Evolutionary conservation across 768 basidiomycete species (phyloP).

Genomic region (Hypholoma fasciculare): DNA sequence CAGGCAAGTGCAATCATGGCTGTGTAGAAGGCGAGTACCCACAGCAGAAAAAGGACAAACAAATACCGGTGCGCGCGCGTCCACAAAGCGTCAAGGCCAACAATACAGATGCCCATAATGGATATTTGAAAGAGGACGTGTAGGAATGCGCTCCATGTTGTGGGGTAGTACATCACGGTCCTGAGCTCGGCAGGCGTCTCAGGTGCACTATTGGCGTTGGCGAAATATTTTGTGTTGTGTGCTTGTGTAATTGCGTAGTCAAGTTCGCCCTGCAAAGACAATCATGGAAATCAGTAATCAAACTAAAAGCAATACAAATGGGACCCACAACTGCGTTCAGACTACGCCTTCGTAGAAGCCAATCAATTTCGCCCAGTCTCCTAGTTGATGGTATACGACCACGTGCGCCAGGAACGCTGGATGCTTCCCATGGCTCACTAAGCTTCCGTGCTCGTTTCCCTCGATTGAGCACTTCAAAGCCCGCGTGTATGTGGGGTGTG

Average conservation of each 20-base stretch:
- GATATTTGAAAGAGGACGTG: slow-evolving; percentile 57
- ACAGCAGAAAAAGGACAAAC: slow-evolving; percentile 67
- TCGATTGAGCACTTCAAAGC: slow-evolving; percentile 56
- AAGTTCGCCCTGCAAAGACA: slow-evolving; percentile 61
- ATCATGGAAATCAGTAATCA: background rate
- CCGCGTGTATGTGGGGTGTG: slow-evolving; percentile 31
- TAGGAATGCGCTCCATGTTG: slow-evolving; percentile 30
- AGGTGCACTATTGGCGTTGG: slow-evolving; percentile 27
- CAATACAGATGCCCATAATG: slow-evolving; percentile 56
- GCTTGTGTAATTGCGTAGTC: slow-evolving; percentile 67
- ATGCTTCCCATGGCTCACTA: slow-evolving; percentile 31
- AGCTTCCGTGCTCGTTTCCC: slow-evolving; percentile 34
- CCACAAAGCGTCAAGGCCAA: slow-evolving; percentile 64
- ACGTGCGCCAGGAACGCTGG: slow-evolving; percentile 14
- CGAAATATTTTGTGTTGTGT: slow-evolving; percentile 47
- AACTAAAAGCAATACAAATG: slow-evolving; percentile 2
- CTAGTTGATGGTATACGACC: slow-evolving; percentile 40
- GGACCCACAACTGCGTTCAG: slow-evolving; percentile 65
- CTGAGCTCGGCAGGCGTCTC: slow-evolving; percentile 16
- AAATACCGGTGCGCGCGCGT: slow-evolving; percentile 48
- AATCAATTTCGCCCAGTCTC: slow-evolving; percentile 72
- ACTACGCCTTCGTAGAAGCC: slow-evolving; percentile 75
- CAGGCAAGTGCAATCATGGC: slow-evolving; percentile 55
- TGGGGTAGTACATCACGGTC: slow-evolving; percentile 25
- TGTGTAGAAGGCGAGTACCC: slow-evolving; percentile 59